Base-by-base conservation (phyloP, 768 basidiomycete genomes). In the Xerocomus spinulosus region DNA sequence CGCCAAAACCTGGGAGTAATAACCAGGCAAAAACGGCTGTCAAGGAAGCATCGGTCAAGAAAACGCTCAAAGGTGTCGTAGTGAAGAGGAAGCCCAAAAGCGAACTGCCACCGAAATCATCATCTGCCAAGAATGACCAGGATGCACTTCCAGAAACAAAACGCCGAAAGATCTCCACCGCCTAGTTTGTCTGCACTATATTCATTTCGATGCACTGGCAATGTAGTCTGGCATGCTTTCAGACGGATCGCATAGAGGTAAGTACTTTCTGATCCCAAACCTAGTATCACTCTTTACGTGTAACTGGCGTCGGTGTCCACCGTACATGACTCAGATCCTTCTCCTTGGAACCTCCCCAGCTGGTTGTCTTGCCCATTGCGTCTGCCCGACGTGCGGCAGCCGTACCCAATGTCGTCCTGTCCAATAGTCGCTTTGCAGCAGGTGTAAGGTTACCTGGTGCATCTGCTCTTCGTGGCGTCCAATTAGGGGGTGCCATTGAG, bases 371-470 rank as follows among this genome's bases (percentile, higher is more conserved):
- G 30, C 76, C 79, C 81, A 84, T 84, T 9, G 74, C 81, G n/a
- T 86, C 87, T 12, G 80, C 78, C 49, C 87, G 74, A 56, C 80
- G 75, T 21, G 74, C 58, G 12, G 80, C 83, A 10, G 80, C 79
- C 9, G 79, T 80, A 17, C 83, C 78, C 72, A 81, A 72, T 0
- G 85, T 81, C 7, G 81, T 83, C 56, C 85, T 73, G 55, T 92
- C 81, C 52, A 96, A 68, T 36, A 96, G 61, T 51, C 83, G 73
- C 61, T 74, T 79, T 21, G 82, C 93, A 23, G 93, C 93, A n/a
- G 92, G 92, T 0, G 92, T 94, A 53, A 95, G 66, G 51, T 76
- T 80, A 6, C 88, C 90, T 9, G 81, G 70, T 35, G 82, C 84
- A 37, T 86, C 82, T 14, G 82, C 77, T 54, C 81, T 78, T 51